Evolutionary conservation across 176 grass and related monocot species (phyloP).

Genomic region (Juncus effusus): DNA sequence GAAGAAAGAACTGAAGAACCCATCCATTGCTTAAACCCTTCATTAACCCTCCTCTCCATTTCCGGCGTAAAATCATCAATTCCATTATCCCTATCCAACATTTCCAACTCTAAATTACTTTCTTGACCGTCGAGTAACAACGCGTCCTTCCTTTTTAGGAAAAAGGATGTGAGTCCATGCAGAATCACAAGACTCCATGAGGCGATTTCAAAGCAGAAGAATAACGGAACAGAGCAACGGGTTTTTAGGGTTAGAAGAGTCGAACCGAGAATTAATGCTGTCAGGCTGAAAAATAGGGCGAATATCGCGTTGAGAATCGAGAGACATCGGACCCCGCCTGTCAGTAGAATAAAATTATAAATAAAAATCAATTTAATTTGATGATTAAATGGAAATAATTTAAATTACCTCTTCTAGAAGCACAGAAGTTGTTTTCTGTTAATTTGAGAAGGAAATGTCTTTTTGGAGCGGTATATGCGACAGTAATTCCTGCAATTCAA

Average conservation of each 20-base stretch:
- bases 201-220: slow-evolving; percentile 91
- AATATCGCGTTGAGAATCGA: slow-evolving; percentile 73
- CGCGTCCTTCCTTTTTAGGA: slow-evolving; percentile 75
- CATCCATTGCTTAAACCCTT: slow-evolving; percentile 95
- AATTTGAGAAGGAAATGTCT: slow-evolving; percentile 71
- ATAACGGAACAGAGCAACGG: slow-evolving; percentile 81
- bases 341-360: slow-evolving; percentile 23
- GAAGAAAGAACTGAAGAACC: slow-evolving; percentile 86
- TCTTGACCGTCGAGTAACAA: slow-evolving; percentile 61
- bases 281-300: slow-evolving; percentile 65
- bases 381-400: not conserved
- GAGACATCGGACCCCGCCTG: slow-evolving; percentile 83
- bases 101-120: slow-evolving; percentile 72
- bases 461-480: slow-evolving; percentile 91
- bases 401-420: slow-evolving; percentile 84
- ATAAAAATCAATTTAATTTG: not conserved
- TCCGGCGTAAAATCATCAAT: slow-evolving; percentile 54
- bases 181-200: slow-evolving; percentile 80
- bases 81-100: slow-evolving; percentile 49
- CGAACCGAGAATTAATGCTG: slow-evolving; percentile 89
- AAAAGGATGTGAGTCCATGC: slow-evolving; percentile 70
- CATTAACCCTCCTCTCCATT: slow-evolving; percentile 64
- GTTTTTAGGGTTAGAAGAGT: slow-evolving; percentile 68
- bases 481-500: slow-evolving; percentile 56
- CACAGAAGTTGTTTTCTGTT: slow-evolving; percentile 90